Conservation (phyloP, 2,329 filamentous ascomycete species). For the Phaeosphaeriaceae sp. region DNA sequence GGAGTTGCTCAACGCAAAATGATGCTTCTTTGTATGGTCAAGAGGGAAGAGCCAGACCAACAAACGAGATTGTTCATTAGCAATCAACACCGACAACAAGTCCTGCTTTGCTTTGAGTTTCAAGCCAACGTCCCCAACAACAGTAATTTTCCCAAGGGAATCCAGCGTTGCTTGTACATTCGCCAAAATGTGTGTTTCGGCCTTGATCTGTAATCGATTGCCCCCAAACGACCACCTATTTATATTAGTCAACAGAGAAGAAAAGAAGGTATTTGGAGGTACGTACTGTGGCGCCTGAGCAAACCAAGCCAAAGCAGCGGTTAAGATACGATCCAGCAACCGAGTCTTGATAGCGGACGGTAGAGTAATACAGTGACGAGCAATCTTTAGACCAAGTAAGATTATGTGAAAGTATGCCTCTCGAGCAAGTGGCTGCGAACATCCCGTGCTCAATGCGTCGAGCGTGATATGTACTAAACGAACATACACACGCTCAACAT, state of each 20-base stretch:
- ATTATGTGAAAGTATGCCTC: constrained; percentile 92
- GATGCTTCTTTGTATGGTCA: constrained; percentile 64
- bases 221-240: constrained; percentile 89
- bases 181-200: constrained; percentile 80
- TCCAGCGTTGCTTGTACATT: constrained; percentile 75
- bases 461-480: constrained; percentile 82
- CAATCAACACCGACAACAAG: constrained; percentile 78
- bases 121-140: constrained; percentile 54
- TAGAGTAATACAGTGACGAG: constrained; percentile 71
- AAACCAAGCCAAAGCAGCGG: constrained; percentile 90
- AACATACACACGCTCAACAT: constrained; percentile 81
- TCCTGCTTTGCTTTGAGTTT: constrained; percentile 81
- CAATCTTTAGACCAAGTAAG: constrained; percentile 78
- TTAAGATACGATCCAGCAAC: constrained; percentile 86
- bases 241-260: constrained; percentile 23
- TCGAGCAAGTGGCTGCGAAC: constrained; percentile 83
- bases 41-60: constrained; percentile 90
- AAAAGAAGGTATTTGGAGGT: background rate
- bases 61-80: constrained; percentile 83
- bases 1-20: constrained; percentile 54
- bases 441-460: constrained; percentile 66
- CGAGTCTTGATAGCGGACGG: constrained; percentile 75
- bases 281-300: constrained; percentile 70
- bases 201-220: constrained; percentile 90
- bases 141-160: constrained; percentile 66